These are phyloP conservation scores for Russula abietina DNA, from an alignment of 768 basidiomycete species.

Conservation along the genomic window DNA sequence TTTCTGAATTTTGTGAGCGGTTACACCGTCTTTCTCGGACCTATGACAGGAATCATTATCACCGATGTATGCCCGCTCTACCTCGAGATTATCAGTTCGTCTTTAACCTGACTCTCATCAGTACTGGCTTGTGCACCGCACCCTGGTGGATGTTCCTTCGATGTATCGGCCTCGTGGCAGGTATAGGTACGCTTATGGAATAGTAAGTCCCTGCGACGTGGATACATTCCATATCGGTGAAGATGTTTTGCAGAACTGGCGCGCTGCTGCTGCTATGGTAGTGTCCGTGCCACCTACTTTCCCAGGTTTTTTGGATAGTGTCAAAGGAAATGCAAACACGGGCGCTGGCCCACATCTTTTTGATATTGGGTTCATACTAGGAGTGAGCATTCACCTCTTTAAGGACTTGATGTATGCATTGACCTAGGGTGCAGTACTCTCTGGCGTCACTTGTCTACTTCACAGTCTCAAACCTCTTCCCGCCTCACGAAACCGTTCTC, in stretches of 20 bases:
- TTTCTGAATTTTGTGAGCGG: slow-evolving; percentile 77
- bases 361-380: slow-evolving; percentile 71
- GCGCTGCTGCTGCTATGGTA: slow-evolving; percentile 63
- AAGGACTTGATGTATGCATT: background rate
- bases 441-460: slow-evolving; percentile 20
- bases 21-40: slow-evolving; percentile 81
- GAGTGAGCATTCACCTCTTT: slow-evolving; percentile 38
- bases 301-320: slow-evolving; percentile 73
- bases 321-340: slow-evolving; percentile 57
- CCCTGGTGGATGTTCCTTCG: slow-evolving; percentile 72
- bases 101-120: slow-evolving; percentile 26
- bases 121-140: slow-evolving; percentile 73
- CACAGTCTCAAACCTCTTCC: slow-evolving; percentile 20
- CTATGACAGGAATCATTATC: slow-evolving; percentile 72
- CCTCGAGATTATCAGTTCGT: background rate
- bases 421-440: slow-evolving; percentile 6
- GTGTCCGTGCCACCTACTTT: slow-evolving; percentile 63
- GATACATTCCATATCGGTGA: background rate
- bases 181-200: slow-evolving; percentile 68
- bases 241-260: slow-evolving; percentile 62
- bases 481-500: slow-evolving; percentile 21
- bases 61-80: slow-evolving; percentile 40
- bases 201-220: slow-evolving; percentile 38
- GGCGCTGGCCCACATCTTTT: slow-evolving; percentile 53
- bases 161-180: slow-evolving; percentile 78